phyloP scores from a whole-genome alignment of 495 filamentous ascomycete species.

The Xylaria cubensis region DNA sequence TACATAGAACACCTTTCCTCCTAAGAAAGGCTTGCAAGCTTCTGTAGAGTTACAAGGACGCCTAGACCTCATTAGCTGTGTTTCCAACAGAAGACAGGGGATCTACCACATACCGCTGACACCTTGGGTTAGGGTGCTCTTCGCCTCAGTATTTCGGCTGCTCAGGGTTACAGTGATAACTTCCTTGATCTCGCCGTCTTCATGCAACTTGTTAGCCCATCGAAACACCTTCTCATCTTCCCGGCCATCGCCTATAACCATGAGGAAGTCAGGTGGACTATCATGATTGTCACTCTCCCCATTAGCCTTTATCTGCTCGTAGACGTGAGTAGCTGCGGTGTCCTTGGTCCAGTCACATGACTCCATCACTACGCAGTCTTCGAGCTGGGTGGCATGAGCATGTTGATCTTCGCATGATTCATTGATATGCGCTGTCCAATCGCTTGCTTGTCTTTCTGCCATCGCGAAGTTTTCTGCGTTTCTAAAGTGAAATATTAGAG shows the following conservation, averaged over 20 bases:
- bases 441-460: constrained; percentile 78
- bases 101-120: constrained; percentile 73
- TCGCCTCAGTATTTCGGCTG: constrained; percentile 84
- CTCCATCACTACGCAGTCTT: constrained; percentile 80
- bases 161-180: constrained; percentile 86
- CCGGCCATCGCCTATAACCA: constrained; percentile 86
- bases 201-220: constrained; percentile 81
- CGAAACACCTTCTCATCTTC: constrained; percentile 93
- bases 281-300: constrained; percentile 45
- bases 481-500: constrained; percentile 85
- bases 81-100: constrained; percentile 17
- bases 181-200: constrained; percentile 61
- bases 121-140: constrained; percentile 83
- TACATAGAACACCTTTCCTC: constrained; percentile 24
- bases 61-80: constrained; percentile 37
- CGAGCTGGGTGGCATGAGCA: constrained; percentile 82
- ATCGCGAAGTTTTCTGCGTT: constrained; percentile 75
- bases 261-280: constrained; percentile 76
- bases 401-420: constrained; percentile 82
- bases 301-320: constrained; percentile 59
- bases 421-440: constrained; percentile 91
- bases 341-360: constrained; percentile 81
- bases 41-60: constrained; percentile 56
- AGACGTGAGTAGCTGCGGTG: constrained; percentile 75
- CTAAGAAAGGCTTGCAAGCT: constrained; percentile 46